These are phyloP conservation scores for Lasiosphaeria miniovina DNA, from an alignment of 495 filamentous ascomycete species.

Conservation along the genomic window DNA sequence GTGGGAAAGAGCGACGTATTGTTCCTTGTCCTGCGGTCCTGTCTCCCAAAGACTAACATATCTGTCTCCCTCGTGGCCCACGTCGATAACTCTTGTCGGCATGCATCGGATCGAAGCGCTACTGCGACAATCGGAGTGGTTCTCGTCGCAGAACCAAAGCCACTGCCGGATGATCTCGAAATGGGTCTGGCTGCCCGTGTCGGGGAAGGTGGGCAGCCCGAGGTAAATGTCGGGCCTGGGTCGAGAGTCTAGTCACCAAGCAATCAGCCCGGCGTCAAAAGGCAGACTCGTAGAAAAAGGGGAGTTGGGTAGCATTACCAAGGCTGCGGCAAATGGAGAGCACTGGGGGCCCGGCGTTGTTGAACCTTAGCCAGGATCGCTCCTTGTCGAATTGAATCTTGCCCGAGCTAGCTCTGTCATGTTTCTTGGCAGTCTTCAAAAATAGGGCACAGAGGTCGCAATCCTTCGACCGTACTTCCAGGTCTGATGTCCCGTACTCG, in stretches of 20 bases:
- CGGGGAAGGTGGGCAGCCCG: conserved; percentile 16
- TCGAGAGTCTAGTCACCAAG: conserved; percentile 3
- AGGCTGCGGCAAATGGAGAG: conserved; percentile 6
- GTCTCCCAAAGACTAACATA: conserved; percentile 9
- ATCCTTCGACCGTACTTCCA: not conserved
- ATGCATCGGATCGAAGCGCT: conserved; percentile 1
- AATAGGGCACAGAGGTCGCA: conserved; percentile 8
- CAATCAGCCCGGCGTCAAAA: not conserved
- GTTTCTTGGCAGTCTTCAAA: conserved; percentile 4
- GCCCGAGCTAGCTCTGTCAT: not conserved
- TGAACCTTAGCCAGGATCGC: conserved; percentile 4
- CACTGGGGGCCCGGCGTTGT: not conserved
- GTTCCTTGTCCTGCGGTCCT: conserved; percentile 4
- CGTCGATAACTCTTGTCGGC: conserved; percentile 21
- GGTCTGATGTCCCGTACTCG: conserved; percentile 1
- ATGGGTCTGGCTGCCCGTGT: conserved; percentile 12
- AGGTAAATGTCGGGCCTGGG: conserved; percentile 11
- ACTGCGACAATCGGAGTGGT: too few relatives aligned
- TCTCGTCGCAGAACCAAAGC: too few relatives aligned
- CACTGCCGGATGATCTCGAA: conserved; percentile 14
- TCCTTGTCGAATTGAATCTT: conserved; percentile 6
- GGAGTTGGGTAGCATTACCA: not conserved
- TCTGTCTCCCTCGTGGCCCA: conserved; percentile 11
- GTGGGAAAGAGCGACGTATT: conserved; percentile 16
- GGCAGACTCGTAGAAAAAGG: not conserved